Evolutionary conservation across 371 early-diverging fungal species (phyloP).

Genomic region (Rhizopus arrhizus): DNA sequence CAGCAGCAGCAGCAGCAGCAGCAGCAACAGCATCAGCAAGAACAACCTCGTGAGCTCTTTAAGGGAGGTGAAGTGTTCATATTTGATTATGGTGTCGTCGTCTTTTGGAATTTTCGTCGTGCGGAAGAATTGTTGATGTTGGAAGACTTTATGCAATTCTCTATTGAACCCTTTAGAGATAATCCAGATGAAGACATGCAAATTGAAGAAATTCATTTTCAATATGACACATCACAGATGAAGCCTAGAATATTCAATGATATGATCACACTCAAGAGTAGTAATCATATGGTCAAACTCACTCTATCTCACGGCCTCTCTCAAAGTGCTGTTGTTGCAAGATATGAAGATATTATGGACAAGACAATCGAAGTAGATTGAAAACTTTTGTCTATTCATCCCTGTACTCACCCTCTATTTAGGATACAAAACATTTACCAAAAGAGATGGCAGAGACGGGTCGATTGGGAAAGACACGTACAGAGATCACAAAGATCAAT

Average conservation of each 20-base stretch:
- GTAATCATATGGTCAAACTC: slow-evolving; percentile 81
- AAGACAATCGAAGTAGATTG: slow-evolving; percentile 61
- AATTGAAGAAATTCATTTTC: slow-evolving; percentile 91
- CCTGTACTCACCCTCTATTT: background rate
- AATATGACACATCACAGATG: slow-evolving; percentile 69
- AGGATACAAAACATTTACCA: slow-evolving; percentile 56
- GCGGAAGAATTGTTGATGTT: slow-evolving; percentile 81
- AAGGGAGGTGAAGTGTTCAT: slow-evolving; percentile 76
- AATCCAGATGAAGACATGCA: slow-evolving; percentile 74
- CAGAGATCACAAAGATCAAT: slow-evolving; percentile 82
- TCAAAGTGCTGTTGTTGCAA: slow-evolving; percentile 71
- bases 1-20: background rate
- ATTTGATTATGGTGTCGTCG: slow-evolving; percentile 95
- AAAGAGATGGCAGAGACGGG: slow-evolving; percentile 57
- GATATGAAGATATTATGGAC: slow-evolving; percentile 71
- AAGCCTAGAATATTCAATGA: slow-evolving; percentile 72
- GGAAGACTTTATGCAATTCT: slow-evolving; percentile 66
- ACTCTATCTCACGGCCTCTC: slow-evolving; percentile 69
- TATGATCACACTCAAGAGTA: slow-evolving; percentile 71
- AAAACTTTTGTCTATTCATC: background rate
- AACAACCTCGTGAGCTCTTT: slow-evolving; percentile 38
- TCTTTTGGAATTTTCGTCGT: slow-evolving; percentile 94
- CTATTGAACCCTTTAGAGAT: slow-evolving; percentile 45
- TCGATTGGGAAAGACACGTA: slow-evolving; percentile 54
- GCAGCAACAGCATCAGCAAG: slow-evolving; percentile 2